Evolutionary conservation across 2,329 filamentous ascomycete genomes (phyloP), one percentile per base, ranked within the genome.

Genomic region (Hypomyces perniciosus): DNA sequence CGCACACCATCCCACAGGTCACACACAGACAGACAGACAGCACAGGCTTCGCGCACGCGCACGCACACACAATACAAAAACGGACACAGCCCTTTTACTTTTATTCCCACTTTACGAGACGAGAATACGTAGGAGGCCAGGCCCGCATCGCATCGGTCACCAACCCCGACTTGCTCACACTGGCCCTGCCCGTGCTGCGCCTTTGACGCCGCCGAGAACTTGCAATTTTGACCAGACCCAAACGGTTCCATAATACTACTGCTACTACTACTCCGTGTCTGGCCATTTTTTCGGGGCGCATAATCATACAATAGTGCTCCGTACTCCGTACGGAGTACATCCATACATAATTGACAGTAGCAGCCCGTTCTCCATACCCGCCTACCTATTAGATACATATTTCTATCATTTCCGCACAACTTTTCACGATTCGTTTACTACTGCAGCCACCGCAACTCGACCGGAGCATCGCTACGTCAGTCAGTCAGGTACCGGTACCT

Each of bases 1-100:
- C 55, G 56, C 41, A 31, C 26, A 46, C 48, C 43, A 40, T 34
- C 42, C 33, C 41, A 39, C 48, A 42, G 48, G 29, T 44, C 41
- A 50, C 42, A 45, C 20, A 20, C 20, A 20, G 20, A 20, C 20
- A 20, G 20, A 20, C 20, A 20, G 20, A 20, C 20, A 20, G 20
- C 20, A 20, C 20, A 20, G 20, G 20, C 20, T 20, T 20, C 20
- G 20, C 20, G 20, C 20, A 20, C 20, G 20, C 20, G 3, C 20
- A 20, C 20, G 20, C 20, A 20, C 20, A 20, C 20, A 20, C 20
- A 20, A 20, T 20, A 20, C 20, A 20, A 20, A 20, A 20, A 20
- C 20, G 20, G 20, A 20, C 20, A 20, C 20, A 20, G 20, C 20
- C 20, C 20, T 20, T 20, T 20, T 20, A 20, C 20, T 3, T 20